These are phyloP conservation scores for Pythium rishiriense DNA, from an alignment of 352 stramenopile species.

Conservation along the genomic window DNA sequence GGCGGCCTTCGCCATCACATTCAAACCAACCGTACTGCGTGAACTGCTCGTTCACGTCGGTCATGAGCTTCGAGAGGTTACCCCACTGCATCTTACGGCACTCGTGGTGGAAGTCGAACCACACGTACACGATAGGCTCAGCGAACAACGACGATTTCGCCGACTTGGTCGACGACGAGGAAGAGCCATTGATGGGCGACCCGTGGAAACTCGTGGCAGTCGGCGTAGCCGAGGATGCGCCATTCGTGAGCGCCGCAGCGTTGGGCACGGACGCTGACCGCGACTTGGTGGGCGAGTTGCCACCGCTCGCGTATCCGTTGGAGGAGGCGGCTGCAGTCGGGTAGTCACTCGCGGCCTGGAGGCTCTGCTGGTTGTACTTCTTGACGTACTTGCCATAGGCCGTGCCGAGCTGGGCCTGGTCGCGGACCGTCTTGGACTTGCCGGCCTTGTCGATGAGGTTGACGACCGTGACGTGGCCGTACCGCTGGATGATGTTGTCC, in stretches of 20 bases:
- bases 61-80: conserved; percentile 89
- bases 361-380: conserved; percentile 79
- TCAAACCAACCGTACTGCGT: conserved; percentile 72
- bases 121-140: conserved; percentile 85
- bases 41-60: conserved; percentile 70
- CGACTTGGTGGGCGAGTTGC: conserved; percentile 38
- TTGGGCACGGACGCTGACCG: conserved; percentile 26
- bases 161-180: neutral
- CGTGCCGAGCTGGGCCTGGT: conserved; percentile 90
- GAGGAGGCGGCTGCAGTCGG: conserved; percentile 1
- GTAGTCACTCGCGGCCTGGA: conserved; percentile 44
- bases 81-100: conserved; percentile 93
- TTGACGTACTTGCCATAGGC: conserved; percentile 87
- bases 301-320: conserved; percentile 16
- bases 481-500: conserved; percentile 70
- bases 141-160: conserved; percentile 43
- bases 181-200: neutral
- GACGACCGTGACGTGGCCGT: conserved; percentile 81
- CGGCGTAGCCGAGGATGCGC: neutral
- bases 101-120: conserved; percentile 98
- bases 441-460: conserved; percentile 93
- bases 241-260: conserved; percentile 10
- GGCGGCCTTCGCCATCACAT: conserved; percentile 51
- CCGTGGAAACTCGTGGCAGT: conserved; percentile 12
- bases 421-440: conserved; percentile 61